Evolutionary conservation across 202 grass and related monocot genomes (phyloP), one percentile per base, ranked within the genome.

Genomic region (Digitaria exilis): DNA sequence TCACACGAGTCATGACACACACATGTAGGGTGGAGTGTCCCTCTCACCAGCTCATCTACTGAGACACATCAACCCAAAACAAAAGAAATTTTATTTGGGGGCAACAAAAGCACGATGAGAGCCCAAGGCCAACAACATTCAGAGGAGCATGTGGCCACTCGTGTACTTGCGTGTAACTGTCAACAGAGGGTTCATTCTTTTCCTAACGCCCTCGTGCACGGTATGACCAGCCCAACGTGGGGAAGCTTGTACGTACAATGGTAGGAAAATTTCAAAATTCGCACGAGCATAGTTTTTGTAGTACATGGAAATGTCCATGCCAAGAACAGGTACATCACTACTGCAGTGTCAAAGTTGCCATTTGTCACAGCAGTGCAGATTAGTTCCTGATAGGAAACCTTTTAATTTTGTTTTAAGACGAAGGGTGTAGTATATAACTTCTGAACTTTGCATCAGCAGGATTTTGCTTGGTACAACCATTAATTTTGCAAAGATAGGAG

Each of bases 51-150:
- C 56, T 73, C 77, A 73, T 64, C 22, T 29, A 72, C 28, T 13
- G 29, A 25, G 73, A 84, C 73, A 21, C 83, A 79, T 29, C 44
- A 72, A 16, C 83, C n/a, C 22, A 62, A 72, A 61, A 62, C 24
- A 34, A 12, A 51, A 21, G 50, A 29, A 48, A 62, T 11, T 22
- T 77, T 76, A 5, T 59, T 69, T 37, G n/a, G 9, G 54, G 13
- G 56, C 55, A 39, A 8, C 37, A 9, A 2, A 26, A 63, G 18
- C 18, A 55, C 6, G 11, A 2, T 34, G n/a, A 39, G 18, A 61
- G 83, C 54, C 51, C 11, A 51, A 61, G 64, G 29, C 46, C 59
- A 59, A 37, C 25, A 21, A 39, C 32, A 37, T 69, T 69, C 42
- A n/a, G 63, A 30, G 45, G 63, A 76, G 15, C 41, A 4, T 73